These are phyloP conservation scores for Tilletia horrida DNA, from an alignment of 1,284 basidiomycete genomes.

Conservation along the genomic window DNA sequence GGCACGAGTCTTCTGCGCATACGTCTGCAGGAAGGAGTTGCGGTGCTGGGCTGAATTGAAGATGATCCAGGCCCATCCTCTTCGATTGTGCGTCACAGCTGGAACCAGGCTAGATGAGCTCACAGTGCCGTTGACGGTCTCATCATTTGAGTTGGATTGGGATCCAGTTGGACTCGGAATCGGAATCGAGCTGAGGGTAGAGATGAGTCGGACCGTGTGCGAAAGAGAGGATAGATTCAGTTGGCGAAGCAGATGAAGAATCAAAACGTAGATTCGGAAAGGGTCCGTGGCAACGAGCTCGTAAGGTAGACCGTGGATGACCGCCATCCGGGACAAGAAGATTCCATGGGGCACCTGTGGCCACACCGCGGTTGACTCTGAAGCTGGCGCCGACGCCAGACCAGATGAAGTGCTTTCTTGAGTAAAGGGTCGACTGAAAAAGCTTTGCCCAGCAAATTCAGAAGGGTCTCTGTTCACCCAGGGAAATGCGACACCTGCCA, in stretches of 20 bases:
- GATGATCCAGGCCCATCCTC: conserved; percentile 14
- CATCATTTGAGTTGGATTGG: neutral
- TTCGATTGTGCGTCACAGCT: too few relatives aligned
- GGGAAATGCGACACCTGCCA: conserved; percentile 3
- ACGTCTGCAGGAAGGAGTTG: neutral
- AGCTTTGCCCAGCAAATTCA: neutral
- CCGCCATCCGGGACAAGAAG: conserved; percentile 5
- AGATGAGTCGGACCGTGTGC: conserved; percentile 9
- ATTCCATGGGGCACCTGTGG: neutral
- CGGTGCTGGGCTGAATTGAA: conserved; percentile 2
- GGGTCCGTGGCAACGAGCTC: conserved; percentile 9
- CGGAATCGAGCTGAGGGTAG: neutral
- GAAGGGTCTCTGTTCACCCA: neutral
- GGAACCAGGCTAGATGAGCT: neutral
- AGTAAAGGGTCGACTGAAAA: too few relatives aligned
- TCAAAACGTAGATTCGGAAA: conserved; percentile 7
- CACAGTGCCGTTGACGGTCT: neutral
- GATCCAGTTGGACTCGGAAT: neutral
- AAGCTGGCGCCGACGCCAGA: too few relatives aligned
- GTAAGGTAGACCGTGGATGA: conserved; percentile 3
- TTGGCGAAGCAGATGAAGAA: conserved; percentile 8
- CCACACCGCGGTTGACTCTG: neutral
- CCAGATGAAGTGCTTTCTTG: too few relatives aligned
- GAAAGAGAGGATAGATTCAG: neutral
- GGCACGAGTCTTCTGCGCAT: neutral